Conservation (phyloP, 2,329 filamentous ascomycete genomes). For the Helotiales sp. region DNA sequence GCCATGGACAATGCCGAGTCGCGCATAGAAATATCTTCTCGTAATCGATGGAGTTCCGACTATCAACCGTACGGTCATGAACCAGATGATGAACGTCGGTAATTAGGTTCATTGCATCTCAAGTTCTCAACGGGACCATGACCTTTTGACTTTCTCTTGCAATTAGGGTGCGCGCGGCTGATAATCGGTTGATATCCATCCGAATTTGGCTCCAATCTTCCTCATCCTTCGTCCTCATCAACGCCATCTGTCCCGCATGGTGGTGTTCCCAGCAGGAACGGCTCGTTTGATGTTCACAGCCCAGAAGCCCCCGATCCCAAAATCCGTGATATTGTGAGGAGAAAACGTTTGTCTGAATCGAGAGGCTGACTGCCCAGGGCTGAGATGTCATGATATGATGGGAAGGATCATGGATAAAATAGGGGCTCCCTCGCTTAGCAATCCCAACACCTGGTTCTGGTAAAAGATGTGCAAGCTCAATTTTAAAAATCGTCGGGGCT, state of each 20-base stretch:
- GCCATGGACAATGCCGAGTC: not conserved
- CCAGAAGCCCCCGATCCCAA: not conserved
- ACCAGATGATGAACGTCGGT: not conserved
- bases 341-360: slow-evolving; percentile 9
- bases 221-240: not conserved
- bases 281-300: not conserved
- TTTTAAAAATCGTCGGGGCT: not conserved
- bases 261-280: not conserved
- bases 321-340: not conserved
- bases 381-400: not conserved
- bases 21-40: not conserved
- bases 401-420: not conserved
- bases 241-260: not conserved
- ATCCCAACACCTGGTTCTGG: not conserved
- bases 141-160: not conserved
- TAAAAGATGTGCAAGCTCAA: slow-evolving; percentile 2
- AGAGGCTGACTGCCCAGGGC: not conserved
- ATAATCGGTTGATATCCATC: not conserved
- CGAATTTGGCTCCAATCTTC: not conserved
- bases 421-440: not conserved
- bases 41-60: not conserved
- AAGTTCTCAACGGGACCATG: not conserved
- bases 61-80: not conserved
- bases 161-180: not conserved
- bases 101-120: not conserved